Conservation (phyloP, 73 alveolate species). For the Paramecium octaurelia region DNA sequence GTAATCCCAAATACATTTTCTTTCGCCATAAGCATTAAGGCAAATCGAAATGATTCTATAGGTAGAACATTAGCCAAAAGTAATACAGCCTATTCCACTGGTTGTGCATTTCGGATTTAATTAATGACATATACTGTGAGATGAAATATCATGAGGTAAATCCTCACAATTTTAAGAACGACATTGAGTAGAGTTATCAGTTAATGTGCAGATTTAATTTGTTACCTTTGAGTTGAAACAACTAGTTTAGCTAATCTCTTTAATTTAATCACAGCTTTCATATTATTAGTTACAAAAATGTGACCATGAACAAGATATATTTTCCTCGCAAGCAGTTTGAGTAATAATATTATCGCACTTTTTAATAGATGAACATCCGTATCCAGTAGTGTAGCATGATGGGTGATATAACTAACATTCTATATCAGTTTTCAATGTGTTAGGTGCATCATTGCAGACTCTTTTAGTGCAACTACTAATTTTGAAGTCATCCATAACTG, state of each 20-base stretch:
- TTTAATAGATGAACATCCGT: not conserved
- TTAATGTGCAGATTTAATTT: not conserved
- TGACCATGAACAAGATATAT: not conserved
- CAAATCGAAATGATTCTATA: not conserved
- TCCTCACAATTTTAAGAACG: not conserved
- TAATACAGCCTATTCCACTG: not conserved
- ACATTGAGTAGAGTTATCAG: not conserved
- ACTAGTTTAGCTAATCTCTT: not conserved
- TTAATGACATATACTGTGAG: not conserved
- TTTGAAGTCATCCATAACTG: not conserved
- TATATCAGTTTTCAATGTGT: not conserved
- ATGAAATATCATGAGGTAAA: not conserved
- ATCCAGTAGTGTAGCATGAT: not conserved
- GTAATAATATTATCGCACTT: not conserved
- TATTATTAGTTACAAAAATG: not conserved
- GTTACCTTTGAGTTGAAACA: not conserved
- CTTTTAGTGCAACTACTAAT: not conserved
- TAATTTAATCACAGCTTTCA: not conserved
- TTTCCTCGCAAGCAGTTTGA: not conserved
- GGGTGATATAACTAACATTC: not conserved
- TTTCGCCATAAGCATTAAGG: not conserved
- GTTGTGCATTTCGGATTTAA: not conserved
- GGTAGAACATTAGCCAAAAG: not conserved
- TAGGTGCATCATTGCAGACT: not conserved
- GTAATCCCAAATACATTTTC: not conserved